These are phyloP conservation scores for Beauveria pseudobassiana DNA, from an alignment of 2,329 filamentous ascomycete species.

Conservation along the genomic window DNA sequence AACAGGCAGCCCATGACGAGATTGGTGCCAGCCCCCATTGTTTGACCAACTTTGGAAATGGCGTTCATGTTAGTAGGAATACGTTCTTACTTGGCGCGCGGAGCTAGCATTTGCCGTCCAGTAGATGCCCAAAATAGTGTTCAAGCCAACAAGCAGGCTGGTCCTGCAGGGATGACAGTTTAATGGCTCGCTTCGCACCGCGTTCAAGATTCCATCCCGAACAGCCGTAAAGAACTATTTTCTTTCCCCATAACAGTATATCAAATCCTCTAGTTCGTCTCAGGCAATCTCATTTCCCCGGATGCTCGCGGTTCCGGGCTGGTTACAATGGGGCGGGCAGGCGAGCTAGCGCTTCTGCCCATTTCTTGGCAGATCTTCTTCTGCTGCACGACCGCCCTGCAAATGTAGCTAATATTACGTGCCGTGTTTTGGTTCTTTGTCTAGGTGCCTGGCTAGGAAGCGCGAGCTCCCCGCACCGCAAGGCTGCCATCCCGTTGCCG, in stretches of 20 bases:
- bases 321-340: not conserved
- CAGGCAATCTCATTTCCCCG: not conserved
- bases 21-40: not conserved
- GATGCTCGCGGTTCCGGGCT: constrained; percentile 4
- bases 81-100: not conserved
- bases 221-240: not conserved
- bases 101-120: not conserved
- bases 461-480: not conserved
- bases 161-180: not conserved
- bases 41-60: not conserved
- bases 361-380: not conserved
- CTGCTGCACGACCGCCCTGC: not conserved
- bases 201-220: not conserved
- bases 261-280: not conserved
- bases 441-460: not conserved
- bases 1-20: not conserved
- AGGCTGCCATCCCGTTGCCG: not conserved
- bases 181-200: not conserved
- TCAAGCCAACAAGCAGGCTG: not conserved
- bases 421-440: not conserved
- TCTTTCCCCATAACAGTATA: not conserved
- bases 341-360: not conserved
- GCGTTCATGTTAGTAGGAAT: not conserved
- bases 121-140: too few species aligned
- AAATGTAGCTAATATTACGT: not conserved